phyloP scores from a whole-genome alignment of 805 yeast genomes.

The Candida xiaguanensis region DNA sequence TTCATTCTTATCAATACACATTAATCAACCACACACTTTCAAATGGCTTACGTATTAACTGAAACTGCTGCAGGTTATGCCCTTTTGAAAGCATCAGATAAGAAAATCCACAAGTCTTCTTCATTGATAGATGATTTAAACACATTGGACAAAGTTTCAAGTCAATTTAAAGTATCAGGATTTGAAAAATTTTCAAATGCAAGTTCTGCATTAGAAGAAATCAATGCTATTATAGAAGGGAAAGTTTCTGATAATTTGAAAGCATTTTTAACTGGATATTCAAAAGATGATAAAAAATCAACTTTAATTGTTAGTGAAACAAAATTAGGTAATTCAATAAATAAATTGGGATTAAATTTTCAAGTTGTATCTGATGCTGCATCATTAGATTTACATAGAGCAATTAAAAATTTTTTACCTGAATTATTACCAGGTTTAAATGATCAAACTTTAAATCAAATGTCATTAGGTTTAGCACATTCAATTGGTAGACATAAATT shows the following conservation, averaged over 20 bases:
- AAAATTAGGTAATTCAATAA: conserved; percentile 92
- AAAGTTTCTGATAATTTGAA: conserved; percentile 84
- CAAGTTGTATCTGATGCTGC: conserved; percentile 93
- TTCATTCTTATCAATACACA: not conserved
- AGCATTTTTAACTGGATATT: conserved; percentile 61
- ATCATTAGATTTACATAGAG: conserved; percentile 90
- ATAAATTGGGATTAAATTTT: conserved; percentile 85
- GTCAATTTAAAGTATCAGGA: conserved; percentile 90
- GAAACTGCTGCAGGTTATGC: conserved; percentile 99
- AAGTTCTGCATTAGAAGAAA: conserved; percentile 94
- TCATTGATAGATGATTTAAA: conserved; percentile 71
- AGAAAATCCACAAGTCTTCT: conserved; percentile 87
- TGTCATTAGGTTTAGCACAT: conserved; percentile 98
- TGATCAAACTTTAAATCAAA: conserved; percentile 79
- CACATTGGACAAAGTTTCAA: conserved; percentile 78
- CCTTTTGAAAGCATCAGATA: conserved; percentile 93
- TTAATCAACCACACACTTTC: conserved; percentile 1
- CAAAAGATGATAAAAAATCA: conserved; percentile 77
- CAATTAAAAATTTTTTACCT: conserved; percentile 91
- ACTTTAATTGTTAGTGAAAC: conserved; percentile 91
- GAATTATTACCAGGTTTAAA: conserved; percentile 90
- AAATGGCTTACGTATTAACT: conserved; percentile 81
- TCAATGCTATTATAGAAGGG: conserved; percentile 88
- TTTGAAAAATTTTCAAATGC: conserved; percentile 94
- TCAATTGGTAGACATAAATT: conserved; percentile 98